Base-by-base conservation (phyloP, 768 basidiomycete genomes). In the Saitozyma sp. region DNA sequence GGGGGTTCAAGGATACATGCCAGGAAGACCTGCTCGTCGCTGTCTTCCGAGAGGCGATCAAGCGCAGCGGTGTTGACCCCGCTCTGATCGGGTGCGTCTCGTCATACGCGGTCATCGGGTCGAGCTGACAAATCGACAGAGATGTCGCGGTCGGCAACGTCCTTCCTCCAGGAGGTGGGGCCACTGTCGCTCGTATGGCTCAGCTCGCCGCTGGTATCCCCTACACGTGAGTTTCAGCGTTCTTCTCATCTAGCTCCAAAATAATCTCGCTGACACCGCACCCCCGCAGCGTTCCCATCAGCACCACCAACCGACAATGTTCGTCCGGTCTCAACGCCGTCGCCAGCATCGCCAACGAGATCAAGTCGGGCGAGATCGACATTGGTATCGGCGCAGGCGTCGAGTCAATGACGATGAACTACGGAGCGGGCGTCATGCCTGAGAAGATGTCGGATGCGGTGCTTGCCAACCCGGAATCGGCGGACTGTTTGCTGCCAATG, bases 271-370 rank as follows among this genome's bases (percentile, higher is more conserved):
- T 63, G 51, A 57, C 46, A 38, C 5, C 29, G 29, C 29, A 29
- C 29, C 29, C 46, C 11, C 11, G 8, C 46, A 80, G 79, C 29
- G 88, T 92, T 13, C 89, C 94, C n/a, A 84, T 97, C 65, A 89
- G 89, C 19, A 89, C 90, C 10, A 86, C 97, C 58, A 99, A 99
- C 79, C 84, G 95, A 60, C 85, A 98, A 54, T 99, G 95, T 80
- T 90, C 92, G 2, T 94, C 92, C 0, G 93, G 94, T 20, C 83
- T 98, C 54, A 91, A 94, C 85, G 89, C 95, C n/a, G 88, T 98
- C 64, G 87, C 90, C 62, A 80, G 83, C 74, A 89, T 98, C 54
- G 92, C 93, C 16, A 89, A 95, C 78, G 85, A 89, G 60, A 93
- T 98, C 68, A 84, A 87, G 64, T 80, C 87, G 8, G 89, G 90